Evolutionary conservation across 148 eudicot species (phyloP).

Genomic region (Chenopodium berlandieri): DNA sequence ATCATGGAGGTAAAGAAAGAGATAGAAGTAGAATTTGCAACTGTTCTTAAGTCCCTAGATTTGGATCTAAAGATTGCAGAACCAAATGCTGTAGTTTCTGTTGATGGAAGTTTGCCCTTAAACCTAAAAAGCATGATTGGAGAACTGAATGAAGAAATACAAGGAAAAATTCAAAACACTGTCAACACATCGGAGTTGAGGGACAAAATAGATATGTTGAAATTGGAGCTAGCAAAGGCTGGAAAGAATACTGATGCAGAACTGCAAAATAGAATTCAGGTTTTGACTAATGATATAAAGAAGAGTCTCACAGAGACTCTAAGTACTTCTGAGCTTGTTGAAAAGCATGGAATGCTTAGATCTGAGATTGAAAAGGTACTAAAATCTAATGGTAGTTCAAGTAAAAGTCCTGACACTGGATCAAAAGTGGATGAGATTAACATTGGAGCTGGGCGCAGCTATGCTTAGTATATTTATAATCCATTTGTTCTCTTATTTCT

Average conservation of each 20-base stretch:
- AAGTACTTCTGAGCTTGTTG: constrained; percentile 45
- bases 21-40: constrained; percentile 46
- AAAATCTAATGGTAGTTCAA: constrained; percentile 41
- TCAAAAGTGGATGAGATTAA: constrained; percentile 35
- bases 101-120: constrained; percentile 25
- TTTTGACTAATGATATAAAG: constrained; percentile 52
- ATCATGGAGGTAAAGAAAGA: constrained; percentile 48
- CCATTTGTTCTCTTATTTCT: constrained; percentile 1
- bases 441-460: constrained; percentile 34
- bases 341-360: constrained; percentile 46
- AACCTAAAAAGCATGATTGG: constrained; percentile 40
- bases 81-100: constrained; percentile 8
- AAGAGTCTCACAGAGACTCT: constrained; percentile 51
- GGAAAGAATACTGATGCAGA: constrained; percentile 49
- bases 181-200: constrained; percentile 63
- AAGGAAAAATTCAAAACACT: constrained; percentile 50
- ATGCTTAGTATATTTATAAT: constrained; percentile 25
- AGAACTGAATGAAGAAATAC: constrained; percentile 50
- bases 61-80: constrained; percentile 39
- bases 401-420: constrained; percentile 25
- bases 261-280: constrained; percentile 46
- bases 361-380: constrained; percentile 46
- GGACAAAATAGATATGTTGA: constrained; percentile 58
- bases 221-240: constrained; percentile 45
- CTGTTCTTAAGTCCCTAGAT: constrained; percentile 44